Evolutionary conservation across 2,329 filamentous ascomycete species (phyloP).

Genomic region (Fusarium temperatum): DNA sequence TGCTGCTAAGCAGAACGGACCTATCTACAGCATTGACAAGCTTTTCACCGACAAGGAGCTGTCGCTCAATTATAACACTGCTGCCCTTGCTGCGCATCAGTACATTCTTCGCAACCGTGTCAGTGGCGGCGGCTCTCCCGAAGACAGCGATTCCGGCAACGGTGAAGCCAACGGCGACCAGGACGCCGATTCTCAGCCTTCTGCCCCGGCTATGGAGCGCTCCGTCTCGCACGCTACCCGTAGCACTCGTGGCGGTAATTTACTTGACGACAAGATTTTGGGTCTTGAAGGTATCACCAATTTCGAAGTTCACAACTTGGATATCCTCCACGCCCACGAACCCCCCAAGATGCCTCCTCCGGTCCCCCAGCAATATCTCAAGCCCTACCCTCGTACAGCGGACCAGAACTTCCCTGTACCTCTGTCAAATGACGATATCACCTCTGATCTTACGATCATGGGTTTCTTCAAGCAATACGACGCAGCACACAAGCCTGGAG

Average conservation of each 20-base stretch:
- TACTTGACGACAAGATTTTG: slow-evolving; percentile 65
- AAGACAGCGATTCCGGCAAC: slow-evolving; percentile 63
- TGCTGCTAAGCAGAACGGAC: slow-evolving; percentile 64
- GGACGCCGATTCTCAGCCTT: slow-evolving; percentile 56
- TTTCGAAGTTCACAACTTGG: slow-evolving; percentile 67
- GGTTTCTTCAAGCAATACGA: slow-evolving; percentile 66
- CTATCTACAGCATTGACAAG: slow-evolving; percentile 73
- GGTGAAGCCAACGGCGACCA: slow-evolving; percentile 61
- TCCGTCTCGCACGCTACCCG: slow-evolving; percentile 71
- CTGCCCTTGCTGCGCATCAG: slow-evolving; percentile 69
- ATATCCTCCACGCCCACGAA: slow-evolving; percentile 63
- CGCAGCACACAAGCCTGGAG: slow-evolving; percentile 60
- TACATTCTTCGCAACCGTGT: slow-evolving; percentile 67
- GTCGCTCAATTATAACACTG: slow-evolving; percentile 70
- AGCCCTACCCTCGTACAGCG: slow-evolving; percentile 62
- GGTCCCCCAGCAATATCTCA: slow-evolving; percentile 66
- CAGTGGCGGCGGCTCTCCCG: slow-evolving; percentile 60
- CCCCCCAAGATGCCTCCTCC: slow-evolving; percentile 66
- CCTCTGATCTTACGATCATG: slow-evolving; percentile 66
- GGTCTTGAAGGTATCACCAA: slow-evolving; percentile 69
- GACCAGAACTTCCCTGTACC: slow-evolving; percentile 66
- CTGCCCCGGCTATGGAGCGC: slow-evolving; percentile 69
- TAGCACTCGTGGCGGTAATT: slow-evolving; percentile 66
- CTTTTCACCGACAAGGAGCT: slow-evolving; percentile 77
- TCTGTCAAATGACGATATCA: slow-evolving; percentile 61